Evolutionary conservation across 1,284 basidiomycete genomes (phyloP), one percentile per base, ranked within the genome.

Genomic region (Abortiporus biennis): DNA sequence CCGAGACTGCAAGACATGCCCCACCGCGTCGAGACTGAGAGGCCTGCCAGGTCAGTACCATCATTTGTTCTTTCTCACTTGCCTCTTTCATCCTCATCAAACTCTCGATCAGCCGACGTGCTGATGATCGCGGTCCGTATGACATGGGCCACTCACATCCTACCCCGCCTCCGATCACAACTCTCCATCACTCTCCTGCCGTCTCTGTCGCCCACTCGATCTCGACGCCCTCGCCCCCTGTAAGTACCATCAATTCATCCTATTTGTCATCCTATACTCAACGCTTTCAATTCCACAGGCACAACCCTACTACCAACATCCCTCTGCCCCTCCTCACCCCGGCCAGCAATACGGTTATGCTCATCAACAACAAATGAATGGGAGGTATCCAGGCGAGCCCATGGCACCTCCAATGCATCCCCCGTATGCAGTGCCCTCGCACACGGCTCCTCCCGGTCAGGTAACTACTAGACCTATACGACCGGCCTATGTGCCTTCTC

Each of bases 131-230:
- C 49, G 58, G 58, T 42, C 48, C 55, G 45, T 63, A 66, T 51
- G 59, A 61, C 49, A 61, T 56, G 50, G 59, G 65, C 50, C 69
- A 67, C 59, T 65, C 64, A 43, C 64, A 67, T 38, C 68, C 72
- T 22, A 72, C 70, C 34, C 75, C 77, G 6, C 72, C 75, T 1
- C 74, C 77, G 47, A 75, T 79, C 56, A 64, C 70, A 27, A 72
- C 70, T 41, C 59, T 78, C 42, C 63, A 76, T 38, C 75, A 80
- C 53, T 81, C 80, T 0, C 79, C 80, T 32, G 76, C 78, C 5
- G 63, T 77, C 35, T 80, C 78, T 9, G 69, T 73, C 24, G 71
- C 72, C 36, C 64, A 74, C 35, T 72, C 76, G 29, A 72, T 75
- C 37, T 71, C 72, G 33, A 78, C 80, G 1, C 76, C 79, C 12